phyloP scores from a whole-genome alignment of 768 basidiomycete genomes.

The Tulasnella sp. region DNA sequence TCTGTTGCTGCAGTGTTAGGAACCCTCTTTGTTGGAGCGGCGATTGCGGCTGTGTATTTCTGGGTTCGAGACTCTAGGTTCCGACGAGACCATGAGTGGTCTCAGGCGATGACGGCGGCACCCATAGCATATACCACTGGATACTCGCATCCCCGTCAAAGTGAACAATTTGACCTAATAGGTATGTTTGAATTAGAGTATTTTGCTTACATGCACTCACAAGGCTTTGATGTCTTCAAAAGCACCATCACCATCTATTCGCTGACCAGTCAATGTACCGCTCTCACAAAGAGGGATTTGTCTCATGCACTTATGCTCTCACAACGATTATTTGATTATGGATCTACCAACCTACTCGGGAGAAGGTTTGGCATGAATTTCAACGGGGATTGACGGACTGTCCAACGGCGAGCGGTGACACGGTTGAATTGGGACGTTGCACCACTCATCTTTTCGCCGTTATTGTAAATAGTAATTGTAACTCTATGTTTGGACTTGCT shows the following conservation, averaged over 20 bases:
- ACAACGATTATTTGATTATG: too few species aligned
- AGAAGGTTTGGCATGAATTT: background rate
- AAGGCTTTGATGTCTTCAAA: background rate
- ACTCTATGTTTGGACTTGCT: background rate
- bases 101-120: background rate
- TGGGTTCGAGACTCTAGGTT: background rate
- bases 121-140: background rate
- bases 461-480: background rate
- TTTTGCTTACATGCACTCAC: background rate
- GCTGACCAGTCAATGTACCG: background rate
- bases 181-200: background rate
- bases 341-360: background rate
- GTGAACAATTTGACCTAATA: background rate
- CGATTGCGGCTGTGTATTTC: background rate
- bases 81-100: background rate
- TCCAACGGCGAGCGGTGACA: background rate
- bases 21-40: background rate
- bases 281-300: background rate
- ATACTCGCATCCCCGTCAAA: background rate
- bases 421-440: background rate
- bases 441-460: background rate
- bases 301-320: background rate
- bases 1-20: background rate
- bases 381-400: background rate
- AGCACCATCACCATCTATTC: background rate